Evolutionary conservation across 192 early-diverging fungal genomes (phyloP), one percentile per base, ranked within the genome.

Genomic region (Coemansia reversa): DNA sequence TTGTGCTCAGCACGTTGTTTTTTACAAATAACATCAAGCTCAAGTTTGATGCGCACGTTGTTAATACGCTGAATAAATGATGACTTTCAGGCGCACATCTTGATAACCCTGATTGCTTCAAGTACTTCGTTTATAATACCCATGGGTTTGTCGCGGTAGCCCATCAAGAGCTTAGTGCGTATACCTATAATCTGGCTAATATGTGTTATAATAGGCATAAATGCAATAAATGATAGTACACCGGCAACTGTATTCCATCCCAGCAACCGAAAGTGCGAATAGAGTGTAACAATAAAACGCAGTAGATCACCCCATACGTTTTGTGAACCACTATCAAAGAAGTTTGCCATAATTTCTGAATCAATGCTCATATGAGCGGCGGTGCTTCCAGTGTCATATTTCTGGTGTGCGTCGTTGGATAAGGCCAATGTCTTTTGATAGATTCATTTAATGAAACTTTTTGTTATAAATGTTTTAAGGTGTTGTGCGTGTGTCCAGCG

Each of bases 41-140:
- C 20, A 85, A 54, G 51, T 91, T 86, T 67, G 3, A 88, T 84
- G 45, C 94, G 84, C 42, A 95, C 85, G 45, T 81, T 48, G 25
- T 58, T 60, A 47, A 90, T 82, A 56, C 74, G 61, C 4, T 92
- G 76, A 57, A 91, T 68, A 63, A 96, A 95, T 24, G 90, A 83
- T 0, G 74, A 73, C 71, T 94, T 94, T 93, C 93, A 98, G 24
- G 96, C 94, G 68, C 96, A 98, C 28, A 98, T 81, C 69, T 96
- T 98, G 83, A 98, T 95, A 19, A 98, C 92, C 62, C 91, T 92
- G 63, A 95, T 94, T 35, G 93, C 96, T 54, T 89, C 90, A 65
- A 98, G 68, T 11, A 92, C 68, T 79, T 98, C 96, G 72, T 95
- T 76, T 84, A 91, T 91, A 51, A 92, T 60, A 68, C 84, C 88